Percentiles rank a stretch among this genome's conserved stretches.
These are phyloP conservation scores for Solanum piurae DNA, from an alignment of 257 asterid genomes.

Conservation along the genomic window DNA sequence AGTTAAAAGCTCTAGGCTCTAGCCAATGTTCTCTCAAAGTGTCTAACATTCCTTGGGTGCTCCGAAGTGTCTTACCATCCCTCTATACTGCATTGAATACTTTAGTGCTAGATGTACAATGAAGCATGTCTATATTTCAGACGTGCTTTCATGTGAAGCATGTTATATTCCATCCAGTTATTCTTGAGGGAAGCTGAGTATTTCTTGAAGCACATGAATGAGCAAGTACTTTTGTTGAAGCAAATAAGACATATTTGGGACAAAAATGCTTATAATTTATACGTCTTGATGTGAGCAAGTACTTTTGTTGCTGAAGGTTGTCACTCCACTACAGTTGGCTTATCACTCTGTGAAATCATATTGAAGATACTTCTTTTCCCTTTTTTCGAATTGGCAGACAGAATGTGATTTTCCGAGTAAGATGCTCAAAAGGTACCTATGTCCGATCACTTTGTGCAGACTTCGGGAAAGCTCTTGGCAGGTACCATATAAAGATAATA, in stretches of 20 bases:
- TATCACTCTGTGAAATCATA: background rate
- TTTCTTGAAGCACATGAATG: background rate
- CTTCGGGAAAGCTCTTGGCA: slow-evolving; percentile 82
- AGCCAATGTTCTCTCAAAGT: background rate
- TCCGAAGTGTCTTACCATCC: background rate
- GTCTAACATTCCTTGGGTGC: background rate
- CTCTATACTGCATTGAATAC: background rate
- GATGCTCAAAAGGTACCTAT: slow-evolving; percentile 96
- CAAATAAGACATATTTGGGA: background rate
- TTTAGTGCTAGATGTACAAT: background rate
- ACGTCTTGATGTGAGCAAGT: background rate
- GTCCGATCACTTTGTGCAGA: slow-evolving; percentile 94
- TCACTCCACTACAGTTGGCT: background rate
- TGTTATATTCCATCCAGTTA: background rate
- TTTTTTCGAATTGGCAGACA: slow-evolving; percentile 34
- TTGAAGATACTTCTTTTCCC: background rate
- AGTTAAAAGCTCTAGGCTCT: background rate
- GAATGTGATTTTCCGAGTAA: slow-evolving; percentile 81
- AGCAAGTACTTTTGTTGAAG: background rate
- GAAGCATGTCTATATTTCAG: background rate
- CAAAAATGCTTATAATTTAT: background rate
- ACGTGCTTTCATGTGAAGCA: background rate
- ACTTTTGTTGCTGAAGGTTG: background rate
- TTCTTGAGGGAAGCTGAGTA: background rate
- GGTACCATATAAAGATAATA: slow-evolving; percentile 26